Conservation (phyloP, 108 stramenopile genomes). For the Cyclostephanos tholiformis region DNA sequence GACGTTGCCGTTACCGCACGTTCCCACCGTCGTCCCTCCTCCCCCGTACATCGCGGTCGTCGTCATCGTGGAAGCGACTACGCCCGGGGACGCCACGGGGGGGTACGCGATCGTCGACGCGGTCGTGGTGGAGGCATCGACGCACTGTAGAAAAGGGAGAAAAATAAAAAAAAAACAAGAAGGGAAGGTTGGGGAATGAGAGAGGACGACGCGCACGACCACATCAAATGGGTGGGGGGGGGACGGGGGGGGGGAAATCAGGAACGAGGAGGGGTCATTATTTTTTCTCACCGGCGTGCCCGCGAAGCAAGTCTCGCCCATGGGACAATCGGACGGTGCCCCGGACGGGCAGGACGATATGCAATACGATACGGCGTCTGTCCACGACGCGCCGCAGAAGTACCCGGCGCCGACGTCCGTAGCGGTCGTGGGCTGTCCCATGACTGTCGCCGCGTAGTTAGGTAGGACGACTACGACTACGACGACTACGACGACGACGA, state of each 20-base stretch:
- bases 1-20: constrained; percentile 12
- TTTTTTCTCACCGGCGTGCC: too few relatives aligned
- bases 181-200: too few relatives aligned
- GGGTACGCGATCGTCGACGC: neutral
- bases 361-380: constrained; percentile 30
- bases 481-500: too few relatives aligned
- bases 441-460: too few relatives aligned
- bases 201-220: neutral
- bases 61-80: neutral
- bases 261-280: too few relatives aligned
- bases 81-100: too few relatives aligned
- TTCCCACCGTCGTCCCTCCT: neutral
- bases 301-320: constrained; percentile 36
- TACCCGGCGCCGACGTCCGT: neutral
- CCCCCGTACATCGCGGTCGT: neutral
- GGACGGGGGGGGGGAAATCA: too few relatives aligned
- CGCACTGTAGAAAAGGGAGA: neutral
- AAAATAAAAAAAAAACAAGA: neutral
- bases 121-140: neutral
- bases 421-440: too few relatives aligned
- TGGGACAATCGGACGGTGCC: constrained; percentile 23
- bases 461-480: too few relatives aligned
- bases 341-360: constrained; percentile 19
- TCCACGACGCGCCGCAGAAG: constrained; percentile 30
- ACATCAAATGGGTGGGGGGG: too few relatives aligned